Conservation (phyloP, 208 protist genomes). For the Lotmaria passim region DNA sequence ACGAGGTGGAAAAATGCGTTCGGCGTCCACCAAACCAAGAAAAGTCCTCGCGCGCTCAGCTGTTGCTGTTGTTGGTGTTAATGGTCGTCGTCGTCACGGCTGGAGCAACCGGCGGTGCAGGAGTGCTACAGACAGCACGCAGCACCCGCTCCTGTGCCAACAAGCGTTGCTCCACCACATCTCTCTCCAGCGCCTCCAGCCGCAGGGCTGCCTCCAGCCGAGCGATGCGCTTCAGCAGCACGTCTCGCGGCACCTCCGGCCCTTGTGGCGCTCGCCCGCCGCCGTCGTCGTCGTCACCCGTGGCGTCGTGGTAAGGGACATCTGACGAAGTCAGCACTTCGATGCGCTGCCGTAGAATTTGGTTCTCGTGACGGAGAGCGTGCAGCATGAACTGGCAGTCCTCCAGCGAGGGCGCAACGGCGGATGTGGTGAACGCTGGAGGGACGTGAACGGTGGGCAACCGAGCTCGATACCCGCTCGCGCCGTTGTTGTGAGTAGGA, state of each 20-base stretch:
- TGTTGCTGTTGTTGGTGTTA: constrained; percentile 2
- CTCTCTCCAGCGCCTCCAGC: constrained; percentile 50
- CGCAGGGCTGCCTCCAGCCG: constrained; percentile 55
- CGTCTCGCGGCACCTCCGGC: constrained; percentile 9
- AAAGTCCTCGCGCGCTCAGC: neutral
- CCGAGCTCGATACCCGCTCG: neutral
- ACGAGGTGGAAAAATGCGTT: no score
- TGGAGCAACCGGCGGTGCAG: neutral
- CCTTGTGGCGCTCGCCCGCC: neutral
- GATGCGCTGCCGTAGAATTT: constrained; percentile 46
- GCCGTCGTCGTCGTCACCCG: neutral
- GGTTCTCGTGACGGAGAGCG: constrained; percentile 51
- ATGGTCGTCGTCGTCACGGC: no score
- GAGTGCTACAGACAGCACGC: constrained; percentile 14
- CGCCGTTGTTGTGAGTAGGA: neutral
- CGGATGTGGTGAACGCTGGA: neutral
- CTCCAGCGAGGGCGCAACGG: neutral
- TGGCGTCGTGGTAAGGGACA: constrained; percentile 20
- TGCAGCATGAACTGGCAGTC: constrained; percentile 34
- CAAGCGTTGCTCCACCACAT: constrained; percentile 43
- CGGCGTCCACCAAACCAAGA: neutral
- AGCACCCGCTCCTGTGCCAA: constrained; percentile 52
- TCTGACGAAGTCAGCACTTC: constrained; percentile 33
- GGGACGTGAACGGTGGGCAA: neutral
- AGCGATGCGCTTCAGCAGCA: constrained; percentile 41